Evolutionary conservation across 257 asterid genomes (phyloP).

Genomic region (Salvia miltiorrhiza): DNA sequence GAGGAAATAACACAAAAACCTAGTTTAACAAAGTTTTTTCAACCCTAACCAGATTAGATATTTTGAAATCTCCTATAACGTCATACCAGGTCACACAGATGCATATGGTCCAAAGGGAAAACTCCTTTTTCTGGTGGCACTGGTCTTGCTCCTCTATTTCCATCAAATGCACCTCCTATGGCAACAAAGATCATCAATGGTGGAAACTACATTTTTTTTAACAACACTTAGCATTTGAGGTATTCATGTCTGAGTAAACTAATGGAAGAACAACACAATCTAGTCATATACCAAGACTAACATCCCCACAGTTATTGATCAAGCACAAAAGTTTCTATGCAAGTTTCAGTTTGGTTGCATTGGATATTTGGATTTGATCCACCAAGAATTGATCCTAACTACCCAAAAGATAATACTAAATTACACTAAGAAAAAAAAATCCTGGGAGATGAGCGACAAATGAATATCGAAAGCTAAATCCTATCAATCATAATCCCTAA

Average conservation of each 20-base stretch:
- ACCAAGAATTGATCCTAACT: not conserved
- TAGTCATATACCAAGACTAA: not conserved
- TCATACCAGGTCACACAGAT: slow-evolving; percentile 76
- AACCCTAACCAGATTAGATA: not conserved
- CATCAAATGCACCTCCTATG: slow-evolving; percentile 91
- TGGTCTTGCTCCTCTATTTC: slow-evolving; percentile 91
- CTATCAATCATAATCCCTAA: not conserved
- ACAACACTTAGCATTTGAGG: not conserved
- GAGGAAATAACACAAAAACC: slow-evolving; percentile 14
- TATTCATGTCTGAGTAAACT: not conserved
- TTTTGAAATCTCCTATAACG: not conserved
- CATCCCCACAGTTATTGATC: not conserved
- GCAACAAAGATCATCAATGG: slow-evolving; percentile 3
- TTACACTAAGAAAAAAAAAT: not conserved
- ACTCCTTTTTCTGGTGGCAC: slow-evolving; percentile 97
- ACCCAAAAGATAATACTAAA: not conserved
- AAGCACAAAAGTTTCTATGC: not conserved
- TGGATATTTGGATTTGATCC: not conserved
- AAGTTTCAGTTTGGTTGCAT: not conserved
- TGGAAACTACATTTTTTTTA: not conserved
- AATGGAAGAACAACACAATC: not conserved
- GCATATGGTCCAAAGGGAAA: slow-evolving; percentile 93
- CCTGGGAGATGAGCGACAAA: not conserved
- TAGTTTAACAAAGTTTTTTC: slow-evolving; percentile 12
- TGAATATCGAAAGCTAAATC: not conserved